Conservation (phyloP, 345 rosid species). For the Eucalyptus cladocalyx region DNA sequence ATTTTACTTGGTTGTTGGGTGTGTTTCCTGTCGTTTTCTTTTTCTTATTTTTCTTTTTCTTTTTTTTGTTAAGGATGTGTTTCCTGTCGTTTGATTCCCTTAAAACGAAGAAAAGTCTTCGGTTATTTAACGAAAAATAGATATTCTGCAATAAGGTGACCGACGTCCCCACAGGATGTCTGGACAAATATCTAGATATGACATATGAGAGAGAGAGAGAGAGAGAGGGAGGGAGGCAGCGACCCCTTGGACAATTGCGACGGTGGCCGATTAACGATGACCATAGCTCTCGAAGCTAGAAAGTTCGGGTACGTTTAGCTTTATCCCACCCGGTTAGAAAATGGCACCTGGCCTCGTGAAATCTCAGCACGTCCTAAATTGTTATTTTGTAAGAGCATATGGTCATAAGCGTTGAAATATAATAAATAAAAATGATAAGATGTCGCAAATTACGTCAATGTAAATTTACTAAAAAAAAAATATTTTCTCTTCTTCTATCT, state of each 20-base stretch:
- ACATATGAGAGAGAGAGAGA: not conserved
- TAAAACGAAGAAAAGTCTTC: not conserved
- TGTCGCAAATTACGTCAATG: rapidly evolving
- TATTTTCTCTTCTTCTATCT: rapidly evolving
- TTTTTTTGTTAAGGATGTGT: too few relatives aligned
- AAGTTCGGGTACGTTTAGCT: not conserved
- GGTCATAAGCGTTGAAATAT: too few relatives aligned
- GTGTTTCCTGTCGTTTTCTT: not conserved
- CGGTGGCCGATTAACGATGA: not conserved
- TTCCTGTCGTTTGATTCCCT: not conserved
- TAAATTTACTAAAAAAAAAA: too few relatives aligned
- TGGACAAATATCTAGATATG: not conserved
- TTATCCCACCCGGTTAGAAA: not conserved
- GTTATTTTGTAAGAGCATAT: not conserved
- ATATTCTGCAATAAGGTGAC: not conserved
- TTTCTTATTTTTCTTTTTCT: too few relatives aligned
- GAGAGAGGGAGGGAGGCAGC: not conserved
- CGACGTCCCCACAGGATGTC: not conserved
- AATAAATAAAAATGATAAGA: rapidly evolving
- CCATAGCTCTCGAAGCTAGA: not conserved
- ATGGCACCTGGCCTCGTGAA: not conserved
- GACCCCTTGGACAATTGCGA: not conserved
- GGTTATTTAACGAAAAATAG: not conserved
- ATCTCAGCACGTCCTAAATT: not conserved
- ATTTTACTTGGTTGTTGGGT: not conserved